Evolutionary conservation across 2,329 filamentous ascomycete genomes (phyloP).

Genomic region (Meredithiella fracta): DNA sequence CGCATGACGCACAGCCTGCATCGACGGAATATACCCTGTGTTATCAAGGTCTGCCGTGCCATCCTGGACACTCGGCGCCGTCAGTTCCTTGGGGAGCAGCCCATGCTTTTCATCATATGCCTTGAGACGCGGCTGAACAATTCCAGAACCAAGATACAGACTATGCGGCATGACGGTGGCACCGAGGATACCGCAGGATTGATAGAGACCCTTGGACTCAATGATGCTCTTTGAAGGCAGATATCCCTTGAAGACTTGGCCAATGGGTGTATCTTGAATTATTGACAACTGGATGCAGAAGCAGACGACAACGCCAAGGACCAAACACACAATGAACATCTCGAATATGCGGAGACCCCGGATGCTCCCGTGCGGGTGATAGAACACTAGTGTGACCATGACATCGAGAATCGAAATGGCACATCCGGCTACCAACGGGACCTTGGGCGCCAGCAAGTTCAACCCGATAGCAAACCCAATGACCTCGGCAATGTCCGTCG

Average conservation of each 20-base stretch:
- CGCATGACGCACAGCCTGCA: conserved; percentile 55
- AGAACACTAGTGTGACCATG: conserved; percentile 50
- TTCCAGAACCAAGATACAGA: conserved; percentile 51
- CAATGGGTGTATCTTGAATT: conserved; percentile 36
- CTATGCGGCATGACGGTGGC: conserved; percentile 61
- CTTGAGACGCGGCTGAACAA: conserved; percentile 48
- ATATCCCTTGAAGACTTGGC: conserved; percentile 48
- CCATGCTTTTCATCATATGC: conserved; percentile 46
- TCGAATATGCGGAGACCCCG: conserved; percentile 46
- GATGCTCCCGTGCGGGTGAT: conserved; percentile 42
- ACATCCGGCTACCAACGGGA: conserved; percentile 52
- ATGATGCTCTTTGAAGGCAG: conserved; percentile 43
- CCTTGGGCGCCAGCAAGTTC: conserved; percentile 45
- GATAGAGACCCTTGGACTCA: conserved; percentile 44
- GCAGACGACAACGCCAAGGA: conserved; percentile 52
- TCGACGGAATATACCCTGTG: conserved; percentile 51
- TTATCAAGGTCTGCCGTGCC: conserved; percentile 26
- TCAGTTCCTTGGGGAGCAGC: conserved; percentile 25
- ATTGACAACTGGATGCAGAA: conserved; percentile 54
- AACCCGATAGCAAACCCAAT: conserved; percentile 56
- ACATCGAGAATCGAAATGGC: conserved; percentile 53
- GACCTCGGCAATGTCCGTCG: conserved; percentile 56
- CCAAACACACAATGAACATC: conserved; percentile 43
- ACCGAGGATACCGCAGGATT: conserved; percentile 60
- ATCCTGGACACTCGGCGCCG: conserved; percentile 6